These are phyloP conservation scores for Nitzschia inconspicua DNA, from an alignment of 108 stramenopile genomes.

Conservation along the genomic window DNA sequence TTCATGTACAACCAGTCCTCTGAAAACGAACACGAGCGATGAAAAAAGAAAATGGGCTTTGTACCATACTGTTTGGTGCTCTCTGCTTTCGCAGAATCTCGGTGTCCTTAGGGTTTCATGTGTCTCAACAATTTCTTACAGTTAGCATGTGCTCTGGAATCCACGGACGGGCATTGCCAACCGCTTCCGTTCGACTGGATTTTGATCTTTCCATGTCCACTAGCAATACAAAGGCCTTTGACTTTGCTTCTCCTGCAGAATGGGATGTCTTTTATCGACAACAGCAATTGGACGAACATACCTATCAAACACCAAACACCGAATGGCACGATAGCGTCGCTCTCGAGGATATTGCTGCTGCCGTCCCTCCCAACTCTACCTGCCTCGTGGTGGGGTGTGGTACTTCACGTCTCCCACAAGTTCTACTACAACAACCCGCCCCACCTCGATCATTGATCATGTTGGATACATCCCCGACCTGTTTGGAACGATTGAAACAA, in stretches of 20 bases:
- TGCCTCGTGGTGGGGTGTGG: conserved; percentile 63
- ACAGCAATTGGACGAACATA: neutral
- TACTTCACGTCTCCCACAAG: conserved; percentile 51
- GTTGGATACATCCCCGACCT: conserved; percentile 61
- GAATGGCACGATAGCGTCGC: conserved; percentile 78
- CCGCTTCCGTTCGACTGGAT: too few relatives aligned
- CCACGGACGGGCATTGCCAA: too few relatives aligned
- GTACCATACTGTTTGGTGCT: too few relatives aligned
- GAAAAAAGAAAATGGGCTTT: too few relatives aligned
- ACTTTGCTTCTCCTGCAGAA: conserved; percentile 58
- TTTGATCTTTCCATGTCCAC: too few relatives aligned
- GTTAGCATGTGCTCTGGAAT: too few relatives aligned
- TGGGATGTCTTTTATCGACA: conserved; percentile 66
- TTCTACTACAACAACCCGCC: conserved; percentile 27
- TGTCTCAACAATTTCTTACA: too few relatives aligned
- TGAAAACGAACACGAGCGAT: too few relatives aligned
- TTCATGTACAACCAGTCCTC: too few relatives aligned
- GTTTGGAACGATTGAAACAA: conserved; percentile 46
- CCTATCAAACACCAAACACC: conserved; percentile 12
- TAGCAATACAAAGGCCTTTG: conserved; percentile 2
- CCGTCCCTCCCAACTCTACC: conserved; percentile 35
- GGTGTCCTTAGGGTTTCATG: too few relatives aligned
- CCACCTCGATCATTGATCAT: conserved; percentile 35
- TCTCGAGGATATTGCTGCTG: conserved; percentile 38
- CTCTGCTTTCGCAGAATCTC: too few relatives aligned